Base-by-base conservation (phyloP, 2,329 filamentous ascomycete genomes). In the Lachnum nothofagi region DNA sequence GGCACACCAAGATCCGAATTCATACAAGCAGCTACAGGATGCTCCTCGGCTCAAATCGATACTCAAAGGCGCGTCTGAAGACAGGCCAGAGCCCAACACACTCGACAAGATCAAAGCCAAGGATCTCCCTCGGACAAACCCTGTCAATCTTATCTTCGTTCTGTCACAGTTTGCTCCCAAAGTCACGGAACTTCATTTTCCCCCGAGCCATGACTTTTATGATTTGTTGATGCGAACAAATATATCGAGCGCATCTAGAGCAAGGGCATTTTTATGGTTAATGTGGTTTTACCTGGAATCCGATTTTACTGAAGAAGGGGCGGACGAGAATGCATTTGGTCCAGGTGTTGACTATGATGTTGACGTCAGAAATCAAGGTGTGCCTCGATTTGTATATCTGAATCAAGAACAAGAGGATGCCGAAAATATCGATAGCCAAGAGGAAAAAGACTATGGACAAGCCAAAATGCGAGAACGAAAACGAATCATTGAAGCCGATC, bases 251-350 rank as follows among this genome's bases (percentile, higher is more conserved):
- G 72, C 76, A 58, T 95, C 88, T 53, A 81, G 93, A 54, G 91
- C 93, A 1, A 83, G 74, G 38, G 91, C 91, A 0, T 98, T 98
- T 60, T 72, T 98, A 17, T 98, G 93, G 93, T 74, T 98, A 55
- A 94, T 98, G 83, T 98, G 93, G 93, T 96, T 93, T 75, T 97
- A 98, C 64, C 78, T 98, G 16, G 93, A 98, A 67, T 95, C 91
- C 23, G 89, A 96, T 65, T 97, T 96, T 59, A 88, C 88, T 0
- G 82, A 86, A 59, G 88, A 95, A 61, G 89, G 88, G 48, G 91
- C 89, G 38, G 78, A 88, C 41, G 85, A 88, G 59, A 98, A 98
- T 62, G 93, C 93, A 0, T 98, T 96, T 61, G 93, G 93, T 0
- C 66, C 74, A 9, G 83, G 82, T 10, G 79, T 85, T 2, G 82